Percentiles rank a stretch among this genome's conserved stretches.
These are phyloP conservation scores for Skeletonema menzelii DNA, from an alignment of 108 stramenopile species.

Conservation along the genomic window DNA sequence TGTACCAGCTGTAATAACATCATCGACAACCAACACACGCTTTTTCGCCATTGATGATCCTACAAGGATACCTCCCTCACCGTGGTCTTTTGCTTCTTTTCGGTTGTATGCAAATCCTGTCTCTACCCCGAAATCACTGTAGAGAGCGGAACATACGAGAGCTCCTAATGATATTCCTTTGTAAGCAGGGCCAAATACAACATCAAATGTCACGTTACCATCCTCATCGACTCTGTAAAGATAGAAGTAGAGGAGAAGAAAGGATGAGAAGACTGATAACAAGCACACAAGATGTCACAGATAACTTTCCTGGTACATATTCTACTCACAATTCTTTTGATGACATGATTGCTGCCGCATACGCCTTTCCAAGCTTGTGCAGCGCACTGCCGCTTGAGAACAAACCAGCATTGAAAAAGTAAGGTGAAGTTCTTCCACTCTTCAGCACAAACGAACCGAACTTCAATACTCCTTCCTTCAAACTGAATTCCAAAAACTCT, in stretches of 20 bases:
- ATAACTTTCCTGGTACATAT: not conserved
- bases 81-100: conserved; percentile 99
- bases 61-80: conserved; percentile 95
- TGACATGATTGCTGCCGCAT: conserved; percentile 90
- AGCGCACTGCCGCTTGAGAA: conserved; percentile 85
- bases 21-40: conserved; percentile 95
- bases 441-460: conserved; percentile 98
- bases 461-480: conserved; percentile 87
- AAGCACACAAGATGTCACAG: not conserved
- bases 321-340: conserved; percentile 83
- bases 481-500: conserved; percentile 93
- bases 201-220: conserved; percentile 86
- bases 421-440: conserved; percentile 96
- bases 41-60: conserved; percentile 90
- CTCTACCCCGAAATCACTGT: conserved; percentile 78
- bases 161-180: conserved; percentile 99
- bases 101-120: conserved; percentile 96
- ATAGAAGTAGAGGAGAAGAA: not conserved
- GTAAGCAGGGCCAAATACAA: conserved; percentile 99
- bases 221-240: conserved; percentile 50
- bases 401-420: conserved; percentile 99
- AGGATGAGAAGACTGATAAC: not conserved
- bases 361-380: conserved; percentile 84
- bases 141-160: conserved; percentile 89
- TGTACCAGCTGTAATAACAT: conserved; percentile 99